phyloP scores from a whole-genome alignment of 1,139 yeast genomes.

The Suhomyces bolitotheri region DNA sequence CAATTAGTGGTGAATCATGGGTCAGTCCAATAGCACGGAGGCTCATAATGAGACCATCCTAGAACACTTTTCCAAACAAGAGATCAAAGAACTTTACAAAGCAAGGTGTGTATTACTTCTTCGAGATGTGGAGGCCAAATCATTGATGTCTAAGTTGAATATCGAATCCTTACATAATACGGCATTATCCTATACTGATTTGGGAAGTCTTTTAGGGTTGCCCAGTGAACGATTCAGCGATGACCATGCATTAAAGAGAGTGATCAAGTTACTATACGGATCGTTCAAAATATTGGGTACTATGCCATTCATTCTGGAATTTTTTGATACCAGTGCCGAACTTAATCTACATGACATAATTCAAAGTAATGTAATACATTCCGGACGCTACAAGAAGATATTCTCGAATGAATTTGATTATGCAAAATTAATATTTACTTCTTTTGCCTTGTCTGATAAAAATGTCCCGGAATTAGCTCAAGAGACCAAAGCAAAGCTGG shows the following conservation, averaged over 20 bases:
- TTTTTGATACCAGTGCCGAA: constrained; percentile 5
- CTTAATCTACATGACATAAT: constrained; percentile 28
- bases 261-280: constrained; percentile 20
- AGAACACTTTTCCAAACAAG: constrained; percentile 21
- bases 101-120: constrained; percentile 22
- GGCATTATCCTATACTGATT: constrained; percentile 22
- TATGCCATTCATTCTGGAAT: constrained; percentile 33
- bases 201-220: constrained; percentile 25
- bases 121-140: constrained; percentile 26
- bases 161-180: constrained; percentile 21
- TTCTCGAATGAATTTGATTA: constrained; percentile 26
- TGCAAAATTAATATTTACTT: constrained; percentile 28
- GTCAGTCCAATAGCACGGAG: constrained; percentile 23
- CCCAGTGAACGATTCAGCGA: constrained; percentile 14
- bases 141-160: constrained; percentile 26
- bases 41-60: constrained; percentile 11
- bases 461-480: background rate
- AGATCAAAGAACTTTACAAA: constrained; percentile 24
- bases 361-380: constrained; percentile 27
- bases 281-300: constrained; percentile 30
- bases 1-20: constrained; percentile 18
- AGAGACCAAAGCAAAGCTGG: constrained; percentile 1
- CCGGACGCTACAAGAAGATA: constrained; percentile 26
- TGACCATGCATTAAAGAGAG: constrained; percentile 6
- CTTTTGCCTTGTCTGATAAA: constrained; percentile 15